Evolutionary conservation across 305 asterid species (phyloP), one percentile per base, ranked within the genome.

Genomic region (Fraxinus paxiana): DNA sequence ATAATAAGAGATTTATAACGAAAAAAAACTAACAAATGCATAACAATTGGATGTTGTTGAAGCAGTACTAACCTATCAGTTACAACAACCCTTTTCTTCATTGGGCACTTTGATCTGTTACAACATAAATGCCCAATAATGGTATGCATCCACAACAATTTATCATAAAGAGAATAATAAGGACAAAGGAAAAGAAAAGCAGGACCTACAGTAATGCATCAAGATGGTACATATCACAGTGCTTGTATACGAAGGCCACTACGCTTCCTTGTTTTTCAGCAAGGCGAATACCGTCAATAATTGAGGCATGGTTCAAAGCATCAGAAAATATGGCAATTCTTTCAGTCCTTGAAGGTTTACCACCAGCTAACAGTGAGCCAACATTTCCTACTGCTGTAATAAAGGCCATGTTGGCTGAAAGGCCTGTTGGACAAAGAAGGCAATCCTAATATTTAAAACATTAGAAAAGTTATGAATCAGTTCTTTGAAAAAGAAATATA

Each of bases 371-470:
- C 63, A 96, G 91, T 80, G 88, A 84, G 86, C 89, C 87, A 76
- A 92, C 85, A 87, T 88, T 91, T 84, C 94, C 98, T 54, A 91
- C 84, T 3, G 97, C 89, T 38, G 97, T 94, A 94, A 96, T 87
- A 75, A 96, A 89, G 77, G 98, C 98, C 99, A 94, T 94, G 87
- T 96, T 96, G 97, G 99, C 99, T 83, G 99, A 91, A 90, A 96
- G 94, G 93, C 98, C 98, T 88, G 99, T 92, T 83, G 98, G 98
- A 90, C 99, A 96, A 90, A 96, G 98, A 92, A 94, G 95, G 95
- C 98, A 96, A 85, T 96, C 99, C 99, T 96, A 89, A 89, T 86
- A 89, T 89, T 88, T 86, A 86, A 67, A 67, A 84, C 86, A 87
- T 87, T 87, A 88, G 89, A 88, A 85, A 82, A 85, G 83, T 78